phyloP scores from a whole-genome alignment of 2,329 filamentous ascomycete genomes.

The Trichoderma atroviride region DNA sequence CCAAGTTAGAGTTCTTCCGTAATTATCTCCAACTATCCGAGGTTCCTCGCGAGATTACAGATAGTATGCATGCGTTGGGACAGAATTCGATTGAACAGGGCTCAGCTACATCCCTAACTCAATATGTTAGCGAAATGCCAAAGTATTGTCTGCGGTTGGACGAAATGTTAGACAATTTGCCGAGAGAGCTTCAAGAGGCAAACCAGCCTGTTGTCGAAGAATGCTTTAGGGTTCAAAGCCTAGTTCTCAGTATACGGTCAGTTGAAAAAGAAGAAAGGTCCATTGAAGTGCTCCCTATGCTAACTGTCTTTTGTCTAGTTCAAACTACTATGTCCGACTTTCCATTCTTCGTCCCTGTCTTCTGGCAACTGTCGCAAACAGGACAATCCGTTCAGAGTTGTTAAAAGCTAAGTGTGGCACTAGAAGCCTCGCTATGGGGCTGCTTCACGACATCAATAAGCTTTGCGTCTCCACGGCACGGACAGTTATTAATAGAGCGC shows the following conservation, averaged over 20 bases:
- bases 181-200: not conserved
- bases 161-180: not conserved
- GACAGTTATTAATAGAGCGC: not conserved
- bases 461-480: conserved; percentile 6
- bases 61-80: not conserved
- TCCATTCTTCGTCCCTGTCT: conserved; percentile 13
- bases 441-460: conserved; percentile 8
- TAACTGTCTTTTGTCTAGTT: not conserved
- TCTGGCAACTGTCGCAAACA: conserved; percentile 4
- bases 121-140: conserved; percentile 18
- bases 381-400: not conserved
- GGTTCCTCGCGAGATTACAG: conserved; percentile 8
- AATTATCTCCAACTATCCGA: conserved; percentile 3
- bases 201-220: not conserved
- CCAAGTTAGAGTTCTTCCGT: conserved; percentile 1
- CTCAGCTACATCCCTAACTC: not conserved
- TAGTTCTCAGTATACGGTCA: conserved; percentile 11
- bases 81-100: not conserved
- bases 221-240: conserved; percentile 10
- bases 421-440: not conserved
- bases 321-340: not conserved
- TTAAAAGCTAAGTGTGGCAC: not conserved
- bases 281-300: not conserved
- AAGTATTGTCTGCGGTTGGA: conserved; percentile 7
- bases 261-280: not conserved